Percentiles rank a stretch among this genome's conserved stretches.
Conservation (phyloP, 1,139 yeast genomes). For the Kodamaea derodonti region DNA sequence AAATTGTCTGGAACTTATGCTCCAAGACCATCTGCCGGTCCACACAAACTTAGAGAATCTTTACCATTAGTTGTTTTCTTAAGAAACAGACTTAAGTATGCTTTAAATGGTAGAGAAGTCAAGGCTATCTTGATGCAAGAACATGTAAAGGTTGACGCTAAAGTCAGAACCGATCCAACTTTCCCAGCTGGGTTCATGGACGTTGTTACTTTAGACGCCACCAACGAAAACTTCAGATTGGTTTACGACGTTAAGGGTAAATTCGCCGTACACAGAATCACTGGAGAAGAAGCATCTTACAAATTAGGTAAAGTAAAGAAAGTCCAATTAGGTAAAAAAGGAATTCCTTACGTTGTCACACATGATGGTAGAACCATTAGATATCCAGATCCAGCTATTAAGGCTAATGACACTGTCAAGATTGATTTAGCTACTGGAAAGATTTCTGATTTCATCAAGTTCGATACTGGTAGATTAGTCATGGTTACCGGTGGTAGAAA, state of each 20-base stretch:
- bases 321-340: conserved; percentile 97
- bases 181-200: conserved; percentile 99
- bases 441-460: conserved; percentile 86
- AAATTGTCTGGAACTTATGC: conserved; percentile 99
- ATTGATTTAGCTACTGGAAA: conserved; percentile 94
- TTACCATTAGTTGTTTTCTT: conserved; percentile 96
- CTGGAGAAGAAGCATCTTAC: conserved; percentile 97
- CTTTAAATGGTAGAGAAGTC: conserved; percentile 98
- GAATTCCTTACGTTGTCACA: conserved; percentile 96
- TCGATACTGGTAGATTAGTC: conserved; percentile 92
- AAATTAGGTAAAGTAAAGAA: conserved; percentile 97
- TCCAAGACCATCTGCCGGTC: conserved; percentile 99
- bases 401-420: conserved; percentile 96
- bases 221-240: conserved; percentile 98
- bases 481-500: conserved; percentile 99
- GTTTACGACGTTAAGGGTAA: conserved; percentile 98
- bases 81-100: conserved; percentile 99
- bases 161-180: conserved; percentile 97
- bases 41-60: conserved; percentile 99
- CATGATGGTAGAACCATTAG: conserved; percentile 99
- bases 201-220: conserved; percentile 93
- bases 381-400: conserved; percentile 97
- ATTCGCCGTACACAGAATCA: conserved; percentile 98
- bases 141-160: conserved; percentile 97
- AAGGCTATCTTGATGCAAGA: conserved; percentile 98